Percentiles rank a stretch among this genome's conserved stretches.
phyloP scores from a whole-genome alignment of 345 rosid genomes.

The Corchorus olitorius region DNA sequence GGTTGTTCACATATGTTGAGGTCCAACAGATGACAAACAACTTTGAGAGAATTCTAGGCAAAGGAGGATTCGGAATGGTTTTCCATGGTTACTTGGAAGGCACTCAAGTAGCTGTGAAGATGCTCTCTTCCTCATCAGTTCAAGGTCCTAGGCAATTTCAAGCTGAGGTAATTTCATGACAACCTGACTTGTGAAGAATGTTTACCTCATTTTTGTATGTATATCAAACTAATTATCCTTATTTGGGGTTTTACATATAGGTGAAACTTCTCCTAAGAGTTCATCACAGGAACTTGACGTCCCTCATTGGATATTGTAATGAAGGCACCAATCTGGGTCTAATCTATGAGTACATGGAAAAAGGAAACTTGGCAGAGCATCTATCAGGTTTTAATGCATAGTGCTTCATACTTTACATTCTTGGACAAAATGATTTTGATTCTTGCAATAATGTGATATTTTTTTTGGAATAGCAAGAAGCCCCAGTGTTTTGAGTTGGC shows the following conservation, averaged over 20 bases:
- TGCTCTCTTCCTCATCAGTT: conserved; percentile 35
- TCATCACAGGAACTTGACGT: conserved; percentile 44
- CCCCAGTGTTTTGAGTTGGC: conserved; percentile 37
- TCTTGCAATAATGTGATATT: too few relatives aligned
- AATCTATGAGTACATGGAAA: conserved; percentile 51
- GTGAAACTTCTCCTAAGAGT: conserved; percentile 45
- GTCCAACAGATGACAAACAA: conserved; percentile 42
- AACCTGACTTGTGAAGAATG: too few relatives aligned
- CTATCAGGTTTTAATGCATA: conserved; percentile 23
- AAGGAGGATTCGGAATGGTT: conserved; percentile 56
- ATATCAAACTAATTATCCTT: too few relatives aligned
- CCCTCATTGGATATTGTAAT: conserved; percentile 44
- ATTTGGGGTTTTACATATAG: conserved; percentile 8
- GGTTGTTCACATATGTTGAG: conserved; percentile 33
- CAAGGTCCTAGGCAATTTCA: conserved; percentile 44
- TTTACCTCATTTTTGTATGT: too few relatives aligned
- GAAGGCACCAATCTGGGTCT: conserved; percentile 43
- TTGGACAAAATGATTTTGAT: neutral
- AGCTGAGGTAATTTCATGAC: conserved; percentile 37
- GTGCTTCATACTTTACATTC: neutral
- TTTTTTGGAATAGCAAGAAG: too few relatives aligned
- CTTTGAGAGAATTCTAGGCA: conserved; percentile 43
- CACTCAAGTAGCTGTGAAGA: conserved; percentile 28
- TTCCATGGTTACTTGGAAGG: conserved; percentile 31
- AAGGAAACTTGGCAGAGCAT: conserved; percentile 31